Evolutionary conservation across 768 basidiomycete species (phyloP), one percentile per base, ranked within the genome.

Genomic region (Panellus pusillus): DNA sequence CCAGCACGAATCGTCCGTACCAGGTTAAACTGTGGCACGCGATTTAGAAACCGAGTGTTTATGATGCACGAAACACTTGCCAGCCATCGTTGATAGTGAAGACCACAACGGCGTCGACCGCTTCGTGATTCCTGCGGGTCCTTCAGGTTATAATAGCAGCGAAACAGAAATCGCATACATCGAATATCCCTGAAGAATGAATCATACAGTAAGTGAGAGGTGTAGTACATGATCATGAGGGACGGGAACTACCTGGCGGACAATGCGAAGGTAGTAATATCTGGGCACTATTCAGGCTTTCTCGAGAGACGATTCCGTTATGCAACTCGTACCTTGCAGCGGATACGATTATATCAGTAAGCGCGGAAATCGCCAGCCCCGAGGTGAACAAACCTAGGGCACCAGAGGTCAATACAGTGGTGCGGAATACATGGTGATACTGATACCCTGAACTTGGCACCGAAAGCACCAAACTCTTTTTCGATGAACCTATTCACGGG

Each of bases 51-150:
- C 24, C 6, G 6, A 24, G 6, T 24, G 6, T 24, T 24, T 6
- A 6, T 24, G 24, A 24, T 24, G 24, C 6, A 24, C 24, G 24
- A 24, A 24, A 24, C 11, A 24, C 45, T 29, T 37, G 52, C 56
- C 47, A 54, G 13, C 57, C 57, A 35, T 58, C 57, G 28, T 58
- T 58, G 38, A 58, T 50, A 12, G 57, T 58, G 31, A 58, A 58
- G 3, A 58, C 39, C 5, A 58, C 41, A 6, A 58, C 57, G 4
- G 47, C 38, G 18, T 58, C 57, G 1, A 58, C 57, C 6, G 49
- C 52, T 47, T 58, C 57, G 40, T 58, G 57, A 17, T 24, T 53
- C 31, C 57, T 58, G 37, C 9, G 32, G 24, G 9, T 31, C 18
- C 24, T 24, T 24, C 24, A 24, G 24, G 9, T 12, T 12, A 31